Conservation (phyloP, 2,329 filamentous ascomycete genomes). For the Monilinia aucupariae region DNA sequence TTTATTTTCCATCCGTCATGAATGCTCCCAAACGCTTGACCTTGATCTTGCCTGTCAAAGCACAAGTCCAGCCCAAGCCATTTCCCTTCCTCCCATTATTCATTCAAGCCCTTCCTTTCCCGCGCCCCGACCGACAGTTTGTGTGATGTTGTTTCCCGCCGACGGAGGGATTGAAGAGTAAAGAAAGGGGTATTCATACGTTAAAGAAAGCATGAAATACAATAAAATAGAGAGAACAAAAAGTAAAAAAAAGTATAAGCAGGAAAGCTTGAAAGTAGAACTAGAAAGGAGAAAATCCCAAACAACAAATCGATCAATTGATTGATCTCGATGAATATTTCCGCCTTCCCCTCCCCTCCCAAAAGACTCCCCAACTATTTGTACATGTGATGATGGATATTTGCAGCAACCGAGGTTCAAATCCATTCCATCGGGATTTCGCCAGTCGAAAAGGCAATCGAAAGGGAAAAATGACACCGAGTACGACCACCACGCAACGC, state of each 20-base stretch:
- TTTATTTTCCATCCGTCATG: not conserved
- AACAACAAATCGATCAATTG: not conserved
- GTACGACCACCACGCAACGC: not conserved
- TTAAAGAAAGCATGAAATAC: not conserved
- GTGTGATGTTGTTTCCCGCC: constrained; percentile 2
- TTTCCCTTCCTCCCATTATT: not conserved
- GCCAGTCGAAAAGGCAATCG: not conserved
- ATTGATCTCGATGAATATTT: not conserved
- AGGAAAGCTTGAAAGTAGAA: not conserved
- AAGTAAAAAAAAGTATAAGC: not conserved
- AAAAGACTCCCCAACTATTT: not conserved
- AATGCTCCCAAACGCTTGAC: not conserved
- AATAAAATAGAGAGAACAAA: not conserved
- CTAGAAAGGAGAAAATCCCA: not conserved
- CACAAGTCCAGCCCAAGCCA: not conserved
- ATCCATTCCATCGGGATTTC: not conserved
- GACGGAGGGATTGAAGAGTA: not conserved
- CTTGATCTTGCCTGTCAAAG: not conserved
- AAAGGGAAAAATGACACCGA: not conserved
- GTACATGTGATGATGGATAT: constrained; percentile 9
- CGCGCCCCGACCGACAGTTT: not conserved
- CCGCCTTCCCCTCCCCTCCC: too few relatives aligned
- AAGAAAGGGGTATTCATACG: not conserved
- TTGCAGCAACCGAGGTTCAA: not conserved
- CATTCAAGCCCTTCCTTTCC: not conserved